Conservation (phyloP, 1,284 basidiomycete species). For the Crepidotus sp. region DNA sequence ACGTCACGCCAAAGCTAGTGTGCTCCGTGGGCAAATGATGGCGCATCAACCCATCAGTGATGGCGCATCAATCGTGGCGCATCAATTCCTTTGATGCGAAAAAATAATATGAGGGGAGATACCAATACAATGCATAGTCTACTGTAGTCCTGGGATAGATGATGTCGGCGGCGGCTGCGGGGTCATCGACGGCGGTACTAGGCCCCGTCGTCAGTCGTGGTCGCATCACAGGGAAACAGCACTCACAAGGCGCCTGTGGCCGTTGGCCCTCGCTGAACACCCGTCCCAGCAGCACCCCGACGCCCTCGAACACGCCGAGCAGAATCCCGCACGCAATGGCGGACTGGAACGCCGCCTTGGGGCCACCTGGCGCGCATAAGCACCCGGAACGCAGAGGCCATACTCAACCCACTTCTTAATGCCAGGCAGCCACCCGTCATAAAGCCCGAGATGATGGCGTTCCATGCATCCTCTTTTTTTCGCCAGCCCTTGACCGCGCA, state of each 20-base stretch:
- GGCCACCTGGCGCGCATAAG: conserved; percentile 59
- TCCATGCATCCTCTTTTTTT: conserved; percentile 99
- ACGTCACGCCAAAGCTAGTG: conserved; percentile 5
- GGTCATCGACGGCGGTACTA: conserved; percentile 33
- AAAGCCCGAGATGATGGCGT: conserved; percentile 97
- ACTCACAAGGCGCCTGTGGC: conserved; percentile 48
- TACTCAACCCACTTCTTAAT: conserved; percentile 74
- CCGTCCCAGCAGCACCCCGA: conserved; percentile 79
- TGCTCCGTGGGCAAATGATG: too few relatives aligned
- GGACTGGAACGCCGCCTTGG: conserved; percentile 80
- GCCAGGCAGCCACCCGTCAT: conserved; percentile 96
- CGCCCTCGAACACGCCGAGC: conserved; percentile 93
- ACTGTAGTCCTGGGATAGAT: conserved; percentile 30
- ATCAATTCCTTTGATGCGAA: conserved; percentile 1
- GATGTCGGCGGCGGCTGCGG: conserved; percentile 27
- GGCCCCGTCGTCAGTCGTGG: not conserved
- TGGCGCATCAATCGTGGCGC: too few relatives aligned
- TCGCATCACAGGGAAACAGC: not conserved
- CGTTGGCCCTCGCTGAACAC: conserved; percentile 60
- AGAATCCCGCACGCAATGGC: conserved; percentile 96
- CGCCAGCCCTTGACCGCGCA: conserved; percentile 96
- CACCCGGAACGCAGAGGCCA: conserved; percentile 1
- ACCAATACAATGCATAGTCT: conserved; percentile 29
- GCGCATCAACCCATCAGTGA: too few relatives aligned
- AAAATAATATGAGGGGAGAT: conserved; percentile 20